Evolutionary conservation across 148 eudicot species (phyloP), one percentile per base, ranked within the genome.

Genomic region (Nepenthes gracilis): DNA sequence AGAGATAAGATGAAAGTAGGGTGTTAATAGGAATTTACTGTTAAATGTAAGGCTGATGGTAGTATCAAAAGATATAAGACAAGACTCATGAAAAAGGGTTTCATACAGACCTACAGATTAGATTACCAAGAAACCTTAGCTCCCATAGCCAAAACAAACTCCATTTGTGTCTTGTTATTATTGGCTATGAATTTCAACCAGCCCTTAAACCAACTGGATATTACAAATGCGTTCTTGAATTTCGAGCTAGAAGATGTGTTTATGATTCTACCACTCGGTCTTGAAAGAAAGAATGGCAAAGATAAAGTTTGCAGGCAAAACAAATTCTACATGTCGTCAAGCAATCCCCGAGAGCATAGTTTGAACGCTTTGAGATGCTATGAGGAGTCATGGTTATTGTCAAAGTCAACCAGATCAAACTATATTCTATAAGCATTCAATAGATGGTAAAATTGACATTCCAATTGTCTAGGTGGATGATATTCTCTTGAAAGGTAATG

Each of bases 291-390:
- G 23, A 23, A 23, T 23, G 23, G 49, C 43, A 32, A 34, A 47
- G 8, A 1, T 0, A 36, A 15, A 34, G 60, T 54, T 1, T 45
- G 54, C 37, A 47, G 36, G 33, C n/a, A 32, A 15, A 60, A 11
- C 2, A 60, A 60, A 15, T 32, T 36, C 38, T 33, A 47, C 47
- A 60, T 47, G n/a, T 36, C 54, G 53, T 6, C 2, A 47, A 47
- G 13, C 54, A 60, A 11, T 32, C 64, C 47, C 50, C 62, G 2
- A 59, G 50, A 59, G 62, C 62, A 43, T 60, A 54, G 54, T 47
- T 45, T 45, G 36, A 60, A 45, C 64, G 8, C 8, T 40, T 40
- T 40, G 54, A 54, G 35, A 47, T 4, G 37, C 52, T 47, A 32
- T 47, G 1, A 47, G 12, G 9, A 15, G 36, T 38, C 33, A 60